These are phyloP conservation scores for Candida sanyaensis DNA, from an alignment of 1,139 yeast genomes.

Conservation along the genomic window DNA sequence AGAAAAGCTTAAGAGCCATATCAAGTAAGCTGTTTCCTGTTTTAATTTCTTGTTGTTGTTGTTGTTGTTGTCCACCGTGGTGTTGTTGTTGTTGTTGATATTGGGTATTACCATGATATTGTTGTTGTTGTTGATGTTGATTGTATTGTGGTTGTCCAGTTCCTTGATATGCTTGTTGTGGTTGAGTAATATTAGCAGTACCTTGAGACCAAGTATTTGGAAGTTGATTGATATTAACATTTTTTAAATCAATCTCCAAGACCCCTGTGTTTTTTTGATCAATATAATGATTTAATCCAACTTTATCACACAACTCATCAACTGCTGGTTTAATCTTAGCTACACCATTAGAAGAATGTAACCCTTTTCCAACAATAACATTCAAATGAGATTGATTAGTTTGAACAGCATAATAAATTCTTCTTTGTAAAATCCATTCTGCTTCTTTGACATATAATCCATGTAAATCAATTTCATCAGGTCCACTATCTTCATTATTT, in stretches of 20 bases:
- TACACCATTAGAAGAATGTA: constrained; percentile 77
- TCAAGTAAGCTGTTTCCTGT: constrained; percentile 29
- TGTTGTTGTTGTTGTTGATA: constrained; percentile 23
- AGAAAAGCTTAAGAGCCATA: constrained; percentile 31
- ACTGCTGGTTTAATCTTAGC: constrained; percentile 92
- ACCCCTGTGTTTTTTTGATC: constrained; percentile 82
- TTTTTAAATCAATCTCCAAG: constrained; percentile 61
- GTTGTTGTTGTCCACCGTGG: constrained; percentile 18
- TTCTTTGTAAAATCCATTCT: constrained; percentile 66
- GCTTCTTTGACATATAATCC: constrained; percentile 93
- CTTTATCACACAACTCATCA: constrained; percentile 70
- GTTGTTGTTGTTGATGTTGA: constrained; percentile 25
- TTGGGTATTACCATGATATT: constrained; percentile 17
- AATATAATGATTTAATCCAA: constrained; percentile 58
- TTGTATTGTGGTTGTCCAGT: constrained; percentile 29
- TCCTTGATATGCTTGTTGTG: constrained; percentile 31
- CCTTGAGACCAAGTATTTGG: constrained; percentile 49
- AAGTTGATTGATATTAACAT: constrained; percentile 40
- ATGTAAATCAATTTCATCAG: constrained; percentile 89
- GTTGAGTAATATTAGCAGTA: constrained; percentile 24
- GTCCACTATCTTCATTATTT: constrained; percentile 81
- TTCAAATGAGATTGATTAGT: constrained; percentile 58
- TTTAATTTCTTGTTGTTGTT: constrained; percentile 10
- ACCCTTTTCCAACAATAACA: constrained; percentile 94
- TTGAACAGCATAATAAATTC: constrained; percentile 66